These are phyloP conservation scores for Bertia moriformis DNA, from an alignment of 2,329 filamentous ascomycete species.

Conservation along the genomic window DNA sequence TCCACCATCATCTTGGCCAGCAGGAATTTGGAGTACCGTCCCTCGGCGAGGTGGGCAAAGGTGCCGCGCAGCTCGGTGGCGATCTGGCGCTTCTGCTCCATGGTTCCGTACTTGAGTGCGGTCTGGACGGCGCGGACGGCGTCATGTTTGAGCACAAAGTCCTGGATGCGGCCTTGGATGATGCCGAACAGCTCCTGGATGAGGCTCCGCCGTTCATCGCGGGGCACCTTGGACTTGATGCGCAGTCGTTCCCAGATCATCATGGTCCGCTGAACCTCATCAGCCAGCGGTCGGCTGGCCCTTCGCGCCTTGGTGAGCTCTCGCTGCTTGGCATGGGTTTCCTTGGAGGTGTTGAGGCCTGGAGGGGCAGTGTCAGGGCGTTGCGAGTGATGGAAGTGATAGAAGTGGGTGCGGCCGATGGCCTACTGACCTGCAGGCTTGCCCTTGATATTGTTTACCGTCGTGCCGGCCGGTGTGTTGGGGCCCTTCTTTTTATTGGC, in stretches of 20 bases:
- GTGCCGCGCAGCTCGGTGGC: slow-evolving; percentile 73
- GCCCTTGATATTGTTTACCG: no score
- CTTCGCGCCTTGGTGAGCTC: slow-evolving; percentile 76
- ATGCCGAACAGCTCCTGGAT: slow-evolving; percentile 83
- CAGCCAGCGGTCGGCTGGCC: slow-evolving; percentile 81
- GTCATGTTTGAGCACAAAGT: slow-evolving; percentile 97
- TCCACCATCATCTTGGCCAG: slow-evolving; percentile 93
- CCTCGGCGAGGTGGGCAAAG: slow-evolving; percentile 76
- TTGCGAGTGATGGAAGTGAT: no score
- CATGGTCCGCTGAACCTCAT: slow-evolving; percentile 76
- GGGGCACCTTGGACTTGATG: slow-evolving; percentile 81
- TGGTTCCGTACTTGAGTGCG: slow-evolving; percentile 85
- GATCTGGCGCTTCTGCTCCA: slow-evolving; percentile 73
- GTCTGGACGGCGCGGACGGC: slow-evolving; percentile 90
- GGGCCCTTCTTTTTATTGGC: no score
- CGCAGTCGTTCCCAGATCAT: slow-evolving; percentile 93
- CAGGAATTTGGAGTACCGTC: slow-evolving; percentile 92
- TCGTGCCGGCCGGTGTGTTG: no score
- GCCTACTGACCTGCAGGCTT: no score
- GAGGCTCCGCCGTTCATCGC: slow-evolving; percentile 73
- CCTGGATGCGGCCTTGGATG: slow-evolving; percentile 77
- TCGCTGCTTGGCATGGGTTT: slow-evolving; percentile 88
- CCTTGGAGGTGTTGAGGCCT: slow-evolving; percentile 60
- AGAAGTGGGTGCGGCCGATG: no score
- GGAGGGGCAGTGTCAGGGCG: no score